A percentile compares a stretch with the other conserved stretches of the same genome.
Conservation (phyloP, 805 yeast species). For the Yamadazyma endophytica region DNA sequence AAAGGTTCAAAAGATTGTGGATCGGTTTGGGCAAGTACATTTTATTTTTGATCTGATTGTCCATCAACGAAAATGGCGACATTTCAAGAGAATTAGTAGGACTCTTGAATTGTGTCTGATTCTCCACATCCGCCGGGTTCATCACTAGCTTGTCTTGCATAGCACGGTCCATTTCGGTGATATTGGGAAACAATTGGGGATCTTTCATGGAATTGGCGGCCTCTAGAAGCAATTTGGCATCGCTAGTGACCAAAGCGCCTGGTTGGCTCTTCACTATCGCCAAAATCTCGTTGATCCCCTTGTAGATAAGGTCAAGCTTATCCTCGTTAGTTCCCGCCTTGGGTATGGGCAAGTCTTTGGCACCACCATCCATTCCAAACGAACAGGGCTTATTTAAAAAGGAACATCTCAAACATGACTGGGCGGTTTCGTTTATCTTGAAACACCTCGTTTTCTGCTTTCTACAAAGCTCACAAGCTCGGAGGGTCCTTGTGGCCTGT, state of each 20-base stretch:
- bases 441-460: constrained; percentile 61
- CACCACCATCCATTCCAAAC: constrained; percentile 25
- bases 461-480: constrained; percentile 55
- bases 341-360: constrained; percentile 1
- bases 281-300: constrained; percentile 33
- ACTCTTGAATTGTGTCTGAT: constrained; percentile 17
- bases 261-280: constrained; percentile 15
- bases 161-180: background rate
- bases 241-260: constrained; percentile 11
- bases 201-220: constrained; percentile 23
- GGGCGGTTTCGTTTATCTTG: constrained; percentile 41
- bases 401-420: constrained; percentile 55
- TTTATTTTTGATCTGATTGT: constrained; percentile 22
- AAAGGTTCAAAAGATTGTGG: constrained; percentile 20
- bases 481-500: constrained; percentile 40
- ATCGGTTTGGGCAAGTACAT: constrained; percentile 33
- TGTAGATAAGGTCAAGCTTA: constrained; percentile 29
- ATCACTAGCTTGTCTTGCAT: constrained; percentile 1
- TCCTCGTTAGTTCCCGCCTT: constrained; percentile 4
- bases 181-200: background rate
- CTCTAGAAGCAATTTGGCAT: constrained; percentile 22
- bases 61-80: constrained; percentile 43
- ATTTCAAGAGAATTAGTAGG: constrained; percentile 34
- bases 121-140: constrained; percentile 19
- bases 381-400: constrained; percentile 52